Evolutionary conservation across 345 rosid species (phyloP), one percentile per base, ranked within the genome.

Genomic region (Draba incana): DNA sequence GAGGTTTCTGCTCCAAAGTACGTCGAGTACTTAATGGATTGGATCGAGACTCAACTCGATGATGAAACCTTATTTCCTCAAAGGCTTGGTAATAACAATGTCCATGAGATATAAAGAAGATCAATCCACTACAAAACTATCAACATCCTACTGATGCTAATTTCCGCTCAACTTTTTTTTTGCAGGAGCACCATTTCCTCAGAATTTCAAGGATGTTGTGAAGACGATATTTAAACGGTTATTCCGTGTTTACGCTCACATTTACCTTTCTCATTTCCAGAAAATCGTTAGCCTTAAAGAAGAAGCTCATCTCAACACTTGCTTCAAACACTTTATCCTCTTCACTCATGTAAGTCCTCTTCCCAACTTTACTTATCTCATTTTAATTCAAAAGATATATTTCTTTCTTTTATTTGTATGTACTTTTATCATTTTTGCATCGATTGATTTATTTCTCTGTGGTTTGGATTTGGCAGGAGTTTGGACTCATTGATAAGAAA

Each of bases 1-100:
- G 99, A 94, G 75, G 99, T 94, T 51, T 94, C 99, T 52, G 99
- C 99, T 72, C 98, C 99, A 66, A 94, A 91, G 78, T 94, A 94
- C 78, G 99, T 94, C 12, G 99, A 94, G 65, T 94, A 89, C 82
- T 81, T 94, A 20, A 94, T 94, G 99, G 99, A 94, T 74, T 93
- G 99, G 99, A 91, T 94, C 31, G 99, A 94, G 80, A 54, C 80
- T 16, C 99, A 94, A 78, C 98, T 94, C 70, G 99, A 94, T 70
- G 99, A 94, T 27, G 98, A 94, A 72, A 84, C 98, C 65, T 75
- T 94, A 53, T 94, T 94, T 76, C 99, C 99, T 74, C 99, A 94
- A 80, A 94, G 79, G 81, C 97, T 94, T 31, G 99, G 99, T 94
- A 87, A 80, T 41, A 42, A 66, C 51, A 66, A 56, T 56, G 4